These are phyloP conservation scores for Nemania sp. DNA, from an alignment of 2,329 filamentous ascomycete genomes.

Conservation along the genomic window DNA sequence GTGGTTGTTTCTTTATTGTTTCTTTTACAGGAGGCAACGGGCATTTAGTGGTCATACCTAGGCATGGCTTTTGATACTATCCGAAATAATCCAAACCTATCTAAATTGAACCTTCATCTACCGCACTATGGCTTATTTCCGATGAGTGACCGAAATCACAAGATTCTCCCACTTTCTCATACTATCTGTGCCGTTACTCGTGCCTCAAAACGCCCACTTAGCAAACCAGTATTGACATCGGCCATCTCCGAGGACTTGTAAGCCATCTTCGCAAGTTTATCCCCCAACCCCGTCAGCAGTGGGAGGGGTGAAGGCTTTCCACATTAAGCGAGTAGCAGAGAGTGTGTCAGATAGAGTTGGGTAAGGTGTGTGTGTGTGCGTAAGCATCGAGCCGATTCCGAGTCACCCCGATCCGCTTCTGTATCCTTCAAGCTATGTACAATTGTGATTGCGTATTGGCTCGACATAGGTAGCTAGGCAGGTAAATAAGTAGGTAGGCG, in stretches of 20 bases:
- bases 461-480: too few species aligned
- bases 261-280: conserved; percentile 1
- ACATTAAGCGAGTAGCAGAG: conserved; percentile 11
- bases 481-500: too few species aligned
- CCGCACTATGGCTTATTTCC: not conserved
- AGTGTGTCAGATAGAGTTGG: conserved; percentile 15
- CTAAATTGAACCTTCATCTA: conserved; percentile 20
- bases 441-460: not conserved
- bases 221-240: conserved; percentile 2
- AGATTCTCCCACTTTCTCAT: not conserved
- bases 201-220: not conserved
- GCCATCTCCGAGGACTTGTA: conserved; percentile 21
- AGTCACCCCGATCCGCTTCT: conserved; percentile 12
- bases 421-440: conserved; percentile 4
- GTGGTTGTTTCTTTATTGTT: conserved; percentile 13
- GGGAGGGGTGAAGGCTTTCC: not conserved
- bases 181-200: not conserved
- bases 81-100: conserved; percentile 15
- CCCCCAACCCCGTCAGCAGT: conserved; percentile 11
- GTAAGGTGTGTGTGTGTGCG: conserved; percentile 4
- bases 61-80: conserved; percentile 15
- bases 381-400: conserved; percentile 30
- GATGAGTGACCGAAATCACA: conserved; percentile 4
- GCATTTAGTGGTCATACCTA: conserved; percentile 27
- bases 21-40: conserved; percentile 12